Evolutionary conservation across 345 rosid genomes (phyloP), one percentile per base, ranked within the genome.

Genomic region (Excoecaria agallocha): DNA sequence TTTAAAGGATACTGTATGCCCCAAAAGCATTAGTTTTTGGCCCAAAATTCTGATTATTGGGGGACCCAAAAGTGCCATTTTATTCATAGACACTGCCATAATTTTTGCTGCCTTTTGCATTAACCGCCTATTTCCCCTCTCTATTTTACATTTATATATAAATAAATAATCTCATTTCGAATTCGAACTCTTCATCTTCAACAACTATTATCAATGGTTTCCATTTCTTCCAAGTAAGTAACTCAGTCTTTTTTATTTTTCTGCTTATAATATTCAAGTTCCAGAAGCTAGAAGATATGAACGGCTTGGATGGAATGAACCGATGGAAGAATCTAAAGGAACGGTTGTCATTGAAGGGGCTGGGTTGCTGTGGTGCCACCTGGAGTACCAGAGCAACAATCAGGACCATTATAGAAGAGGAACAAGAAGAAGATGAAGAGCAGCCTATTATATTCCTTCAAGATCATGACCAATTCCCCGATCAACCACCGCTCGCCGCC

Each of bases 271-370:
- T 0, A 16, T 54, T 12, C 1, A 20, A 54, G 9, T 3, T 49
- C 35, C 37, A 68, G 57, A 24, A 12, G 7, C 10, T 12, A 25
- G 10, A 65, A 65, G 37, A 67, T 70, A 84, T 85, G 86, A 81
- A 82, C 77, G 82, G 86, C 66, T 7, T 71, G 1, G 87, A 86
- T 59, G 76, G 81, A 69, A 80, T 79, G 49, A 72, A 84, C 19
- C 72, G 80, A 77, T 92, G 98, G 97, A 86, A 73, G 73, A 75
- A 50, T 39, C 76, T 92, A 68, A 92, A 90, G 81, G 93, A 79
- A 56, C 82, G 90, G 84, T 76, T 94, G 3, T 85, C 92, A 70
- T 86, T 87, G 59, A 90, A 85, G 77, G 86, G 89, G 37, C 81
- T 89, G 57, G 81, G 90, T 12, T 92, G 98, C 81, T 87, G 94